These are phyloP conservation scores for Geranium rotundifolium DNA, from an alignment of 345 rosid genomes.

Conservation along the genomic window DNA sequence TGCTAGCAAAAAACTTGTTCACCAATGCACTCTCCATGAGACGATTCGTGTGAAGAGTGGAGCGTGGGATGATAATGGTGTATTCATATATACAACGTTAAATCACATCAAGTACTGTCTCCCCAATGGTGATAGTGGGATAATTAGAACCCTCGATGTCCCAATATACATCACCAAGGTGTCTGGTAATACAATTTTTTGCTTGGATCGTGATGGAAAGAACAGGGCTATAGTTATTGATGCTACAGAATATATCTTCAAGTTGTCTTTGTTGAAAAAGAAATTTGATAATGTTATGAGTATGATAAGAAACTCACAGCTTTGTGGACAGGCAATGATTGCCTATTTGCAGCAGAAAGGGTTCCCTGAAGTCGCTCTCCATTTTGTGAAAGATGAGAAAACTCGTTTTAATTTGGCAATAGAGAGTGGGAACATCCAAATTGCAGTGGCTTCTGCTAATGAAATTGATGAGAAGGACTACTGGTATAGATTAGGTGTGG, in stretches of 20 bases:
- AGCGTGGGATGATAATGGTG: conserved; percentile 93
- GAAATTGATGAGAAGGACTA: conserved; percentile 90
- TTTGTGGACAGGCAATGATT: conserved; percentile 94
- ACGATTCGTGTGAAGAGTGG: conserved; percentile 90
- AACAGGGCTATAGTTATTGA: conserved; percentile 53
- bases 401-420: conserved; percentile 88
- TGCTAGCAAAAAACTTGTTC: conserved; percentile 75
- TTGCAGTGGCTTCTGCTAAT: conserved; percentile 66
- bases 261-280: conserved; percentile 65
- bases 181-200: conserved; percentile 51
- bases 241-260: conserved; percentile 85
- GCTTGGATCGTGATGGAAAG: conserved; percentile 87
- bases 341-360: conserved; percentile 95
- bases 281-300: conserved; percentile 84
- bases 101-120: conserved; percentile 90
- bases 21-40: conserved; percentile 82
- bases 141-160: conserved; percentile 70
- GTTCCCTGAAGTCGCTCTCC: conserved; percentile 96
- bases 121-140: conserved; percentile 16
- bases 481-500: conserved; percentile 89
- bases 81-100: conserved; percentile 76
- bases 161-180: conserved; percentile 82
- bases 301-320: conserved; percentile 91
- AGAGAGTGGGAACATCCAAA: too few relatives aligned
- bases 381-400: conserved; percentile 91